Conservation (phyloP, 371 early-diverging fungal genomes). For the Fennellomyces sp. region DNA sequence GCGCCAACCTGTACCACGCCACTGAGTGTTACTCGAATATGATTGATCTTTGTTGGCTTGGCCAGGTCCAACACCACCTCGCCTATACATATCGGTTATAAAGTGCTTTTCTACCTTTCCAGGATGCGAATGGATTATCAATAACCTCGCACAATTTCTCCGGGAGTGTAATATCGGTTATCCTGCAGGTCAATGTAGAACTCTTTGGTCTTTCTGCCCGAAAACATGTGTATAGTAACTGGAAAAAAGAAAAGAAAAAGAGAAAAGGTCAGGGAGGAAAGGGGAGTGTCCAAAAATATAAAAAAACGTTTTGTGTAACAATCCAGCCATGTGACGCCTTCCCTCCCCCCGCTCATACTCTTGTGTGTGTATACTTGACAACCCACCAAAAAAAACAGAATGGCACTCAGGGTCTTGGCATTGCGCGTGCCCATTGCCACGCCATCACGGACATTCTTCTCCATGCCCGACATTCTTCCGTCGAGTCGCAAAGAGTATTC, state of each 20-base stretch:
- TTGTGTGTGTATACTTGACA: too few relatives aligned
- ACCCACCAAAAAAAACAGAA: background rate
- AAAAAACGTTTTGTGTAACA: background rate
- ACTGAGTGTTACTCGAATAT: constrained; percentile 33
- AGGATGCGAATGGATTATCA: too few relatives aligned
- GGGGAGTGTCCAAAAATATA: background rate
- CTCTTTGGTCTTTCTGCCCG: constrained; percentile 28
- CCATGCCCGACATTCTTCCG: constrained; percentile 2
- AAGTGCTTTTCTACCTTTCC: background rate
- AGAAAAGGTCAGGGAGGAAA: background rate
- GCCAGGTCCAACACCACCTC: constrained; percentile 38
- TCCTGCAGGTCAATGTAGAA: constrained; percentile 46
- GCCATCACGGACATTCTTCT: constrained; percentile 6
- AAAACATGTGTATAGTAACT: constrained; percentile 9
- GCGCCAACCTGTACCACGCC: constrained; percentile 34
- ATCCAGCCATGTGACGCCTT: background rate
- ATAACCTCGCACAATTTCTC: constrained; percentile 46
- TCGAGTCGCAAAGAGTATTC: constrained; percentile 28
- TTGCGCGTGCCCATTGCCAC: background rate
- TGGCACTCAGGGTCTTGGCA: constrained; percentile 5
- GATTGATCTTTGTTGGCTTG: constrained; percentile 39
- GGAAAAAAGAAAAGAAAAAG: background rate
- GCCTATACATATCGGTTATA: constrained; percentile 22
- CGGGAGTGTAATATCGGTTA: constrained; percentile 42
- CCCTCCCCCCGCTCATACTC: too few relatives aligned